Conservation (phyloP, 345 rosid genomes). For the Rhodomyrtus tomentosa region DNA sequence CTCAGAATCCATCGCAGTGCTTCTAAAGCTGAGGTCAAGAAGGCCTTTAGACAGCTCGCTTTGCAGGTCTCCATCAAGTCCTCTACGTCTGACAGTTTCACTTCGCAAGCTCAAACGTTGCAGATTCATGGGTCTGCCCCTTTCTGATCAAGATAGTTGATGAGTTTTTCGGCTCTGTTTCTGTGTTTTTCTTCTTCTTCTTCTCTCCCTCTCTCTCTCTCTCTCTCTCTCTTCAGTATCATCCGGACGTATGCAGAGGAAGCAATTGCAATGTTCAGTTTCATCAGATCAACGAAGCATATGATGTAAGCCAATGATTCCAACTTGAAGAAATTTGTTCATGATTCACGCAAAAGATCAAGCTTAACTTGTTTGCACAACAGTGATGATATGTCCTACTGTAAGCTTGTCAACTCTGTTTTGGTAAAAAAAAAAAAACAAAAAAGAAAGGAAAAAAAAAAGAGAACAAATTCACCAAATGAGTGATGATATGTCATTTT, state of each 20-base stretch:
- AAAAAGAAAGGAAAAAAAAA: background rate
- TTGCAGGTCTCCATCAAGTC: constrained; percentile 31
- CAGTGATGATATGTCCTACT: background rate
- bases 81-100: background rate
- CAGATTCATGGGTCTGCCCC: background rate
- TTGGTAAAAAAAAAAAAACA: background rate
- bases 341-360: background rate
- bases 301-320: constrained; percentile 28
- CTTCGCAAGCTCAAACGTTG: too few relatives aligned
- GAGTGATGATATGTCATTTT: background rate
- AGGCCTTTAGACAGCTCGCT: constrained; percentile 78
- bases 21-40: constrained; percentile 75
- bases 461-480: background rate
- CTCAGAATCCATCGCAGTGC: constrained; percentile 66
- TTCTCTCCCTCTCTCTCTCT: too few relatives aligned
- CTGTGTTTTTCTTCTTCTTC: background rate
- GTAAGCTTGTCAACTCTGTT: background rate
- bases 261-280: constrained; percentile 64
- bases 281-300: constrained; percentile 74
- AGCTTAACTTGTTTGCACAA: background rate
- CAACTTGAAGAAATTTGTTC: background rate
- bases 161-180: background rate
- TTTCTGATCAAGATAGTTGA: background rate
- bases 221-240: too few relatives aligned
- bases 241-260: constrained; percentile 96